phyloP scores from a whole-genome alignment of 495 filamentous ascomycete species.

The Aspergillus hancockii region DNA sequence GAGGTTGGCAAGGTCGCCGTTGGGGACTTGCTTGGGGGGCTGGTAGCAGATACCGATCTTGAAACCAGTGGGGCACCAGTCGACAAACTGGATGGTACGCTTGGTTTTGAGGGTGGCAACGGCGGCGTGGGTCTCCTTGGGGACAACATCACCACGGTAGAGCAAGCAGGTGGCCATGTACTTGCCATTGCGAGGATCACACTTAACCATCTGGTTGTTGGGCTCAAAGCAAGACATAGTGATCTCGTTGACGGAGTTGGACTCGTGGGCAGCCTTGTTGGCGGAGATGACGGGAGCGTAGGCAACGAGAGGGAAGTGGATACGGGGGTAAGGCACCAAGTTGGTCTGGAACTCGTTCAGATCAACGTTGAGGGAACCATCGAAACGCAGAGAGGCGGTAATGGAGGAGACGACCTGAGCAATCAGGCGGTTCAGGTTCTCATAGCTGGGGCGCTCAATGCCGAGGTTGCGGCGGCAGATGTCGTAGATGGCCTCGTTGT shows the following conservation, averaged over 20 bases:
- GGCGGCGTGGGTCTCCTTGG: slow-evolving; percentile 88
- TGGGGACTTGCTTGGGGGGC: slow-evolving; percentile 90
- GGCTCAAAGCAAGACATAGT: slow-evolving; percentile 73
- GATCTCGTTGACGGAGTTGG: slow-evolving; percentile 68
- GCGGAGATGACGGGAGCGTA: slow-evolving; percentile 94
- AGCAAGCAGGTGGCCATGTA: slow-evolving; percentile 99
- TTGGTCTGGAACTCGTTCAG: slow-evolving; percentile 99
- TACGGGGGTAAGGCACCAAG: slow-evolving; percentile 96
- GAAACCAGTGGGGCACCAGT: slow-evolving; percentile 99
- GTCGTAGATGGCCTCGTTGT: slow-evolving; percentile 99
- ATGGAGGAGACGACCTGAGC: slow-evolving; percentile 99
- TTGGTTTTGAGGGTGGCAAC: slow-evolving; percentile 97
- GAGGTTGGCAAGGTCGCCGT: slow-evolving; percentile 95
- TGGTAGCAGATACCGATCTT: slow-evolving; percentile 99
- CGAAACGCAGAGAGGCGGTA: slow-evolving; percentile 96
- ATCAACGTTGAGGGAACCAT: slow-evolving; percentile 98
- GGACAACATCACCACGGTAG: slow-evolving; percentile 97
- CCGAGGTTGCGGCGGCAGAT: slow-evolving; percentile 97
- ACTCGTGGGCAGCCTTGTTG: slow-evolving; percentile 91
- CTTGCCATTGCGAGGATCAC: slow-evolving; percentile 97
- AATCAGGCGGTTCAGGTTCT: slow-evolving; percentile 97
- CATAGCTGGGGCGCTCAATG: slow-evolving; percentile 94
- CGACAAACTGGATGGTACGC: slow-evolving; percentile 97
- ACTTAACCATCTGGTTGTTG: slow-evolving; percentile 98
- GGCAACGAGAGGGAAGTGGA: slow-evolving; percentile 97